These are phyloP conservation scores for Phytopythium montanum DNA, from an alignment of 352 stramenopile species.

Conservation along the genomic window DNA sequence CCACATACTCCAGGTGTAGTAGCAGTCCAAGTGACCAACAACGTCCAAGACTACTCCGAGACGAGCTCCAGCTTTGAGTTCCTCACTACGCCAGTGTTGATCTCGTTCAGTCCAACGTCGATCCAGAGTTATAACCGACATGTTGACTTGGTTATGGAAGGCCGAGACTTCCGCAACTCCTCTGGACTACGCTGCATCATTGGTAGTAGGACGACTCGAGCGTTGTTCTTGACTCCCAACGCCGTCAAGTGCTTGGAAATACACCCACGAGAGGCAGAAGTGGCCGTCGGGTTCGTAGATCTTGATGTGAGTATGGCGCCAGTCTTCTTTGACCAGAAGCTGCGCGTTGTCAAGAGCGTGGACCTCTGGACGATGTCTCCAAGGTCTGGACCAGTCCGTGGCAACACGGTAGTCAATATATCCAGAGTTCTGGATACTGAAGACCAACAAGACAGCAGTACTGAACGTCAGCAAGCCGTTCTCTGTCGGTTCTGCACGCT, in stretches of 20 bases:
- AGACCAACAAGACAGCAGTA: too few relatives aligned
- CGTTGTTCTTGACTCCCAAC: slow-evolving; percentile 18
- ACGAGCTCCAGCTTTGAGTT: slow-evolving; percentile 32
- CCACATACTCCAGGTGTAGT: slow-evolving; percentile 24
- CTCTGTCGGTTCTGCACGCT: slow-evolving; percentile 22
- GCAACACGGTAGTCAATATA: not conserved
- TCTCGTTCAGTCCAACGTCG: slow-evolving; percentile 23
- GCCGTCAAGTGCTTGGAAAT: slow-evolving; percentile 17
- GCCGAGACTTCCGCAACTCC: slow-evolving; percentile 36
- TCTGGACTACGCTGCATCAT: slow-evolving; percentile 30
- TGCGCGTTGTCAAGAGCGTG: slow-evolving; percentile 10
- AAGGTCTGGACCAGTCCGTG: not conserved
- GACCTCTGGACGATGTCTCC: not conserved
- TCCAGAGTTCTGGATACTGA: not conserved
- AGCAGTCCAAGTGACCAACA: slow-evolving; percentile 47
- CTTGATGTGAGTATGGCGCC: slow-evolving; percentile 21
- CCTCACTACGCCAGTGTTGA: slow-evolving; percentile 24
- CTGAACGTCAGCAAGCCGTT: not conserved
- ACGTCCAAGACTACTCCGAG: slow-evolving; percentile 45
- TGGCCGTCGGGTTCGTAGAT: slow-evolving; percentile 33
- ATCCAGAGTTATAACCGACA: slow-evolving; percentile 8
- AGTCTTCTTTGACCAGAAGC: slow-evolving; percentile 11
- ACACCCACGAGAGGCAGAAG: slow-evolving; percentile 8
- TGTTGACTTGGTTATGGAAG: slow-evolving; percentile 16
- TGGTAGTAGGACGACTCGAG: slow-evolving; percentile 18